Percentiles rank a stretch among this genome's conserved stretches.
Evolutionary conservation across 1,139 yeast species (phyloP).

Genomic region (Lodderomyces oxycetoniae): DNA sequence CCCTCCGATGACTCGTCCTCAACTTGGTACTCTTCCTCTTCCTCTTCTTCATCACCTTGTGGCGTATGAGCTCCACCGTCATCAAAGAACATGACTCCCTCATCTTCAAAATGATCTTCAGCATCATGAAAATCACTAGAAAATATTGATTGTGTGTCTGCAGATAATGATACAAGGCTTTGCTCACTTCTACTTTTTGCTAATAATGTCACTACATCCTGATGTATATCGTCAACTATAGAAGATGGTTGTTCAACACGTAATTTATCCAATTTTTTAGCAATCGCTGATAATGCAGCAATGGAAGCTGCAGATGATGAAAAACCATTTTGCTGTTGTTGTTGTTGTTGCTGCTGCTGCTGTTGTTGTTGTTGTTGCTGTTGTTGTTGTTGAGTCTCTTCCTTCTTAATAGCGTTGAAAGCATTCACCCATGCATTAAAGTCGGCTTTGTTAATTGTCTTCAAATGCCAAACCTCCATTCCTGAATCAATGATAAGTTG

Average conservation of each 20-base stretch:
- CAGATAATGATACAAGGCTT: slow-evolving; percentile 5
- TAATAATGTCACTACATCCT: slow-evolving; percentile 11
- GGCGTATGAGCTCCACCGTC: slow-evolving; percentile 9
- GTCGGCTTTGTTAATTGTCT: slow-evolving; percentile 59
- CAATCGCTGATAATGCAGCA: slow-evolving; percentile 15
- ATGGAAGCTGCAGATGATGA: slow-evolving; percentile 6
- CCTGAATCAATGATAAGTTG: slow-evolving; percentile 89
- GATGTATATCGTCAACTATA: slow-evolving; percentile 12
- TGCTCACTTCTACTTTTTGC: slow-evolving; percentile 8
- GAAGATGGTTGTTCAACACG: slow-evolving; percentile 14
- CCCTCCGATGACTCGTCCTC: slow-evolving; percentile 14
- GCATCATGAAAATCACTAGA: slow-evolving; percentile 65
- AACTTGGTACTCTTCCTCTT: slow-evolving; percentile 8
- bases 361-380: slow-evolving; percentile 5
- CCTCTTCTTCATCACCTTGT: slow-evolving; percentile 15
- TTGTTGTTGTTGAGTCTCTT: slow-evolving; percentile 7
- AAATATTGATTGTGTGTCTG: slow-evolving; percentile 26
- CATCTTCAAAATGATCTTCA: slow-evolving; percentile 45
- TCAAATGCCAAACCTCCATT: slow-evolving; percentile 89
- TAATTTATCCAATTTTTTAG: slow-evolving; percentile 23
- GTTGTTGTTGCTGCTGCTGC: not conserved
- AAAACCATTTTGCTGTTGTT: slow-evolving; percentile 3
- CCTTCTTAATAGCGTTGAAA: slow-evolving; percentile 46
- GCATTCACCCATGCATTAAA: slow-evolving; percentile 84
- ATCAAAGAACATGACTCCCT: slow-evolving; percentile 36